phyloP scores from a whole-genome alignment of 2,329 filamentous ascomycete genomes.

The Botrytis porri region DNA sequence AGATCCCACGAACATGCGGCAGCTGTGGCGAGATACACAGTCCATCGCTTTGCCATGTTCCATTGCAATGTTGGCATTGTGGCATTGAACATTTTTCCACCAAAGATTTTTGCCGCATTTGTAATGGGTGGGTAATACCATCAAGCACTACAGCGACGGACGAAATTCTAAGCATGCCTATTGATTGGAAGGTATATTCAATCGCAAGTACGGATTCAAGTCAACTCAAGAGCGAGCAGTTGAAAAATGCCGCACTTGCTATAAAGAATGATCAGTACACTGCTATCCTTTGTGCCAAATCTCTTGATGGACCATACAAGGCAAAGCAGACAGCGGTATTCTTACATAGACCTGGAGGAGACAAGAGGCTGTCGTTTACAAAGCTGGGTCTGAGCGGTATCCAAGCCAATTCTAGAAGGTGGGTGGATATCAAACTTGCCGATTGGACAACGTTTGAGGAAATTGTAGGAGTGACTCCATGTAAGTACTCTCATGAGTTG shows the following conservation, averaged over 20 bases:
- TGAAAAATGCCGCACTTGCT: fast-evolving
- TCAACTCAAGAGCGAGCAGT: neutral
- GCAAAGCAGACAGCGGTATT: neutral
- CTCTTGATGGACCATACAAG: neutral
- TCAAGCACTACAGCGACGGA: fast-evolving
- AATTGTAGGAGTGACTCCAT: neutral
- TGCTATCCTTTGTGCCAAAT: neutral
- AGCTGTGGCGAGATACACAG: neutral
- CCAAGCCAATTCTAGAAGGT: neutral
- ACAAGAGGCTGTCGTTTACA: neutral
- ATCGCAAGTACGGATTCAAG: neutral
- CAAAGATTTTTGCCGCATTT: neutral
- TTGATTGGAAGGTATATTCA: fast-evolving
- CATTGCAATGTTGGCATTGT: neutral
- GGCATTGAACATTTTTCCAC: fast-evolving
- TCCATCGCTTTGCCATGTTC: neutral
- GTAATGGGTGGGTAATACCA: neutral
- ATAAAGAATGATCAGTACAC: neutral
- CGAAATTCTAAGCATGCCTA: fast-evolving
- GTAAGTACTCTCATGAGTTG: neutral
- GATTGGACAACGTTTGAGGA: neutral
- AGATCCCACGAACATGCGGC: fast-evolving
- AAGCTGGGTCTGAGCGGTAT: fast-evolving
- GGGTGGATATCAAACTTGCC: fast-evolving
- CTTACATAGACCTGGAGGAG: neutral